Base-by-base conservation (phyloP, 768 basidiomycete genomes). In the Boletus coccyginus region DNA sequence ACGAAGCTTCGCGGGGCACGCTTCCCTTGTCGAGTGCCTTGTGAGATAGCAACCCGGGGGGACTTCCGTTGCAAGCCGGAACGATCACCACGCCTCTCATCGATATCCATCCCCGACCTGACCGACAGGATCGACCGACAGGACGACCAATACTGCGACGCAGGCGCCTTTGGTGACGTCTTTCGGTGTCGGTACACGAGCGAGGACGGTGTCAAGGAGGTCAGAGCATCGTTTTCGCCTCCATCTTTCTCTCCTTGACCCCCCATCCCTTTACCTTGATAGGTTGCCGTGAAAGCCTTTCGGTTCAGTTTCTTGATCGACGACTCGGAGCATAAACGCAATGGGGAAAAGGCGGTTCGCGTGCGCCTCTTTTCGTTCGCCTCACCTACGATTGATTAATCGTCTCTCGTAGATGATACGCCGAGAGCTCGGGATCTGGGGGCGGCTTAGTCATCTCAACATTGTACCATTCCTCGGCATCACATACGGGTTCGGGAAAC, bases 271-370 rank as follows among this genome's bases (percentile, higher is more conserved):
- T 45, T 12, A 3, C 35, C 4, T 24, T 9, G 12, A 9, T 13
- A 59, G 58, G 58, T 59, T n/a, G 50, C 58, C 5, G 57, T 53
- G 46, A 49, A 60, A 35, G 57, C 31, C 5, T 59, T 53, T 50
- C 46, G 57, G 21, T 49, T 59, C 43, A 44, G 4, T 36, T 58
- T 59, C 16, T 48, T 42, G 4, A 14, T 59, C n/a, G 50, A 58
- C 24, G 45, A 39, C 24, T 46, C 46, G 19, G 45, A 35, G 7
- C 5, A 19, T 14, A 21, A 35, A 9, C 24, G 38, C 9, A 41
- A 52, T 17, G 24, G 10, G 7, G 36, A 11, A 35, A 53, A 53
- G 8, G 6, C 14, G 2, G 45, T 50, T 7, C 50, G 58, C 10
- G 57, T 59, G 2, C 21, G 58, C 52, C 24, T 27, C 12, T 58